These are phyloP conservation scores for Gaeumannomyces tritici DNA, from an alignment of 2,329 filamentous ascomycete species.

Conservation along the genomic window DNA sequence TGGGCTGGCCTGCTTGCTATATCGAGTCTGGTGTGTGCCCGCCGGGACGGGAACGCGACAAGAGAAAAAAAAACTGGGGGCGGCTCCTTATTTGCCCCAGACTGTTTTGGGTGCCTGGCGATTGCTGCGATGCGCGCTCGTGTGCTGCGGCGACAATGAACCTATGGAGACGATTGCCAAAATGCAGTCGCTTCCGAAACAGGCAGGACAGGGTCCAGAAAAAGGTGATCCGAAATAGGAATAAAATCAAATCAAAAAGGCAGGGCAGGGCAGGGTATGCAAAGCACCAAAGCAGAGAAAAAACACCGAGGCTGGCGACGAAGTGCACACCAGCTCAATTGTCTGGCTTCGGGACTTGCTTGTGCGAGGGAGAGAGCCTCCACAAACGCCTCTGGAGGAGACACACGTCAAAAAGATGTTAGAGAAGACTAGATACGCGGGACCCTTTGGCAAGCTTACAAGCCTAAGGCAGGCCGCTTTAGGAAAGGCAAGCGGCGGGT, in stretches of 20 bases:
- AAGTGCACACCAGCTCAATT: neutral
- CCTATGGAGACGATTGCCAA: neutral
- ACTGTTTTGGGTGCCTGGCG: neutral
- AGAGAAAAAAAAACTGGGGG: neutral
- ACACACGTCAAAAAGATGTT: neutral
- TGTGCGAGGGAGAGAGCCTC: neutral
- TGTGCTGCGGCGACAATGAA: neutral
- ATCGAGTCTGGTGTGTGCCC: conserved; percentile 4
- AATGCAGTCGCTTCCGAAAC: neutral
- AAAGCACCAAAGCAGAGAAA: neutral
- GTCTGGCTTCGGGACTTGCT: neutral
- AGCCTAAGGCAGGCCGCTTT: neutral
- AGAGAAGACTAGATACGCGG: neutral
- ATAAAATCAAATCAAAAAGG: neutral
- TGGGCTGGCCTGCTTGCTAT: conserved; percentile 25
- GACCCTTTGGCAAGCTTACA: neutral
- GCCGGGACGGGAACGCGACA: neutral
- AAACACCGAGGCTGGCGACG: neutral
- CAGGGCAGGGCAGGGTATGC: neutral
- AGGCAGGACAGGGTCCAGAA: neutral
- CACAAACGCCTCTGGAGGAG: neutral
- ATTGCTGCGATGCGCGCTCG: neutral
- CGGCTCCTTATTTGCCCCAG: neutral
- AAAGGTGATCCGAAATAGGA: neutral
- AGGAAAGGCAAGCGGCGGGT: neutral